A percentile compares a stretch with the other conserved stretches of the same genome.
These are phyloP conservation scores for Cladophialophora chaetospira DNA, from an alignment of 2,329 filamentous ascomycete species.

Conservation along the genomic window DNA sequence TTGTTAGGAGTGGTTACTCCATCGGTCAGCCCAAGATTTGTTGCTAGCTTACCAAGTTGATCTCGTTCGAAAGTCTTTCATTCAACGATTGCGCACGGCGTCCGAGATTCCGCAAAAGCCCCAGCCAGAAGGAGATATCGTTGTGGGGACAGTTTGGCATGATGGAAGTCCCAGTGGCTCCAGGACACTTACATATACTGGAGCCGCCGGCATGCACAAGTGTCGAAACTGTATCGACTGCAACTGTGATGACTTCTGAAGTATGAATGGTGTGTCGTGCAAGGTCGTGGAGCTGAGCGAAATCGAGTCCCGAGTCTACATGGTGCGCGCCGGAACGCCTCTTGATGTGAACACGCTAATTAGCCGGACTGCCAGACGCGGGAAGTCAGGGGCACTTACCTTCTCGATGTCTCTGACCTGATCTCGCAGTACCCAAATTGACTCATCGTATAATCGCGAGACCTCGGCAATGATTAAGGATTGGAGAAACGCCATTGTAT, in stretches of 20 bases:
- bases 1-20: constrained; percentile 5
- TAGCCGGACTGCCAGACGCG: neutral
- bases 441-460: constrained; percentile 33
- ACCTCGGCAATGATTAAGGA: constrained; percentile 31
- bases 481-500: constrained; percentile 29
- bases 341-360: neutral
- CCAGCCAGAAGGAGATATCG: constrained; percentile 30
- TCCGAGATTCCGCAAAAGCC: constrained; percentile 36
- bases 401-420: constrained; percentile 38
- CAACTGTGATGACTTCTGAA: constrained; percentile 39
- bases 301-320: constrained; percentile 31
- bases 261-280: constrained; percentile 39
- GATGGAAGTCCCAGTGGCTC: neutral
- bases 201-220: constrained; percentile 32
- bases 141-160: constrained; percentile 22
- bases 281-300: constrained; percentile 38
- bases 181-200: constrained; percentile 18
- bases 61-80: constrained; percentile 40
- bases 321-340: constrained; percentile 4
- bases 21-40: neutral
- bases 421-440: constrained; percentile 38
- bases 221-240: constrained; percentile 35
- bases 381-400: constrained; percentile 25
- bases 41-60: constrained; percentile 35
- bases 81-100: constrained; percentile 36